Evolutionary conservation across 495 filamentous ascomycete species (phyloP).

Genomic region (Talaromyces adpressus): DNA sequence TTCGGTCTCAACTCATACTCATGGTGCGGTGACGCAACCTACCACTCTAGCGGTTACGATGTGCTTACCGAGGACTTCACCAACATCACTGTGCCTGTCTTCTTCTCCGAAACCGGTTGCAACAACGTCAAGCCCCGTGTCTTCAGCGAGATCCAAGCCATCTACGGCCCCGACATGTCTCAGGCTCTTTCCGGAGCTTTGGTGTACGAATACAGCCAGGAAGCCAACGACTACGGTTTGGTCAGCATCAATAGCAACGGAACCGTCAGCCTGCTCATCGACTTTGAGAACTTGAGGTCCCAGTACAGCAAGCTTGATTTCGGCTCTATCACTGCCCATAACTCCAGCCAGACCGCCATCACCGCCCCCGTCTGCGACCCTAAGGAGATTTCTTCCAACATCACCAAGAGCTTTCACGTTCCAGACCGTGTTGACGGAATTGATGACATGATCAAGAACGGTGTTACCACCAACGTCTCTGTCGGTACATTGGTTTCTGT

Average conservation of each 20-base stretch:
- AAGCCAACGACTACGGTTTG: slow-evolving; percentile 74
- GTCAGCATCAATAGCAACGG: slow-evolving; percentile 61
- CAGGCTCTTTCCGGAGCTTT: slow-evolving; percentile 75
- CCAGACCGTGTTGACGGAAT: slow-evolving; percentile 49
- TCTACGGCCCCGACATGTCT: slow-evolving; percentile 80
- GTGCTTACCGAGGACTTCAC: slow-evolving; percentile 62
- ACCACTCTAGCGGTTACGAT: slow-evolving; percentile 64
- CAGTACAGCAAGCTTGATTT: slow-evolving; percentile 73
- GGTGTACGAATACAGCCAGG: slow-evolving; percentile 81
- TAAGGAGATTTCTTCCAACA: slow-evolving; percentile 54
- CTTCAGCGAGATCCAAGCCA: slow-evolving; percentile 73
- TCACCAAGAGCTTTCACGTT: slow-evolving; percentile 71
- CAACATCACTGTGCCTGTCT: slow-evolving; percentile 71
- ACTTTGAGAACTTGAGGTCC: slow-evolving; percentile 68
- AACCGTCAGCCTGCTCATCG: slow-evolving; percentile 54
- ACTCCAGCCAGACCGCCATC: slow-evolving; percentile 43
- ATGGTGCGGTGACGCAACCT: slow-evolving; percentile 80
- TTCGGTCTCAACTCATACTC: slow-evolving; percentile 95
- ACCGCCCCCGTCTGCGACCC: slow-evolving; percentile 51
- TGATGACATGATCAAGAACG: slow-evolving; percentile 45
- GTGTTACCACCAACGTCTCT: slow-evolving; percentile 39
- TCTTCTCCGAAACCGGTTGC: slow-evolving; percentile 97
- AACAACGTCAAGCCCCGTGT: slow-evolving; percentile 70
- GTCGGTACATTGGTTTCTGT: slow-evolving; percentile 54
- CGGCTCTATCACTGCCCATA: slow-evolving; percentile 50